These are phyloP conservation scores for Dactylellina haptotyla DNA, from an alignment of 2,329 filamentous ascomycete genomes.

Conservation along the genomic window DNA sequence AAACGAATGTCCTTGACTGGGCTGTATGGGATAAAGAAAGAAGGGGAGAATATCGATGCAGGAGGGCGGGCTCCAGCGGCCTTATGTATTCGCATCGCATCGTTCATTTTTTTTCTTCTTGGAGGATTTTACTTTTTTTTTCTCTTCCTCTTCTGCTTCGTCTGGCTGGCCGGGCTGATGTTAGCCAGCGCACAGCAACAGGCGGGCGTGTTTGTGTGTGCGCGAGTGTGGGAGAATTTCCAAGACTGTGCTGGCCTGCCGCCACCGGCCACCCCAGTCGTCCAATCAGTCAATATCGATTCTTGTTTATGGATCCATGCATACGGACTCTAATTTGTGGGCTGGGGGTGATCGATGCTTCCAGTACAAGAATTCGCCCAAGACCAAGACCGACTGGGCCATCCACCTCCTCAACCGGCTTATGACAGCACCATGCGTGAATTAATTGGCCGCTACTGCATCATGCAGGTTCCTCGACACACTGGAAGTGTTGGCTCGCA, in stretches of 20 bases:
- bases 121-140: slow-evolving; percentile 42
- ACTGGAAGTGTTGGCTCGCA: slow-evolving; percentile 30
- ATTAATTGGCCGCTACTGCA: slow-evolving; percentile 47
- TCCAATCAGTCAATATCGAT: slow-evolving; percentile 17
- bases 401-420: slow-evolving; percentile 24
- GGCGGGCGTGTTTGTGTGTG: neutral
- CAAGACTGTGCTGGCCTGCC: slow-evolving; percentile 41
- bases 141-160: neutral
- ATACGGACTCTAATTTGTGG: slow-evolving; percentile 45
- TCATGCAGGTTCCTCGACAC: slow-evolving; percentile 48
- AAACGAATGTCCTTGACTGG: slow-evolving; percentile 52
- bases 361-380: slow-evolving; percentile 17
- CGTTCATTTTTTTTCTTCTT: slow-evolving; percentile 10
- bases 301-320: slow-evolving; percentile 30
- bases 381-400: too few species aligned
- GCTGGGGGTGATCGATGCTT: slow-evolving; percentile 28
- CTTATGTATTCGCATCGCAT: slow-evolving; percentile 50
- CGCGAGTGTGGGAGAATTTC: slow-evolving; percentile 37
- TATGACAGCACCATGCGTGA: slow-evolving; percentile 47
- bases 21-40: slow-evolving; percentile 11
- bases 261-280: slow-evolving; percentile 32
- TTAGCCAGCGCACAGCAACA: too few species aligned
- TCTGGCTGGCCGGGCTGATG: neutral
- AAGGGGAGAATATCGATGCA: slow-evolving; percentile 15
- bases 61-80: slow-evolving; percentile 27